Evolutionary conservation across 208 protist genomes (phyloP).

Genomic region (Endotrypanum monterogeii): DNA sequence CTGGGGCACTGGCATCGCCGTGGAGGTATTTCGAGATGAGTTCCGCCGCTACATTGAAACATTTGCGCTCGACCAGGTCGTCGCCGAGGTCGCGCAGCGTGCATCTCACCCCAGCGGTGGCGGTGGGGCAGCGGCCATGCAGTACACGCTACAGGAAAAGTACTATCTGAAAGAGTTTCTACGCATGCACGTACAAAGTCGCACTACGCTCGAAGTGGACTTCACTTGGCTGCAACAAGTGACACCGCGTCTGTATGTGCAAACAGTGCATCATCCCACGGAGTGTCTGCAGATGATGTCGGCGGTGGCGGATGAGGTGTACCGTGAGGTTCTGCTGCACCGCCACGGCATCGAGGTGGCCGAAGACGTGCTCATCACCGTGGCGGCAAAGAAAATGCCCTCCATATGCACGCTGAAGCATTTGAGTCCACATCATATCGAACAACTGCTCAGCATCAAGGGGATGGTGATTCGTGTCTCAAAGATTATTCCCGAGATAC

Average conservation of each 20-base stretch:
- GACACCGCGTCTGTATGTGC: slow-evolving; percentile 56
- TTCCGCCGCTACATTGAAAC: slow-evolving; percentile 85
- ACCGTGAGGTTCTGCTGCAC: slow-evolving; percentile 52
- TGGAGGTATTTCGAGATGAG: slow-evolving; percentile 77
- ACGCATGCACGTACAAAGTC: slow-evolving; percentile 73
- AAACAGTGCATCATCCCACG: slow-evolving; percentile 76
- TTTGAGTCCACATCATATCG: slow-evolving; percentile 75
- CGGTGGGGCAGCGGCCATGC: slow-evolving; percentile 4
- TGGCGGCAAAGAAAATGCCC: slow-evolving; percentile 71
- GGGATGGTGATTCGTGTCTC: slow-evolving; percentile 94
- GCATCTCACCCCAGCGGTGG: not conserved
- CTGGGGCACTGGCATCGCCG: slow-evolving; percentile 89
- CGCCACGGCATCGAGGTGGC: slow-evolving; percentile 47
- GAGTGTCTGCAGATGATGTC: slow-evolving; percentile 91
- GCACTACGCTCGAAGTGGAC: slow-evolving; percentile 73
- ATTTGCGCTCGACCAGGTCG: slow-evolving; percentile 37
- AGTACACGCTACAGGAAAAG: slow-evolving; percentile 21
- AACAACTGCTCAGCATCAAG: slow-evolving; percentile 84
- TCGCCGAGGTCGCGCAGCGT: slow-evolving; percentile 8
- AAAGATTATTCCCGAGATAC: slow-evolving; percentile 93
- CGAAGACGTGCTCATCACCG: slow-evolving; percentile 63
- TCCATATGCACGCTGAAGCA: slow-evolving; percentile 67
- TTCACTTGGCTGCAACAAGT: slow-evolving; percentile 55
- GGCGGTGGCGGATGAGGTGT: slow-evolving; percentile 77
- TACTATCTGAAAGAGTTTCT: slow-evolving; percentile 81